These are phyloP conservation scores for Suhomyces yuchorum DNA, from an alignment of 1,139 yeast species.

Conservation along the genomic window DNA sequence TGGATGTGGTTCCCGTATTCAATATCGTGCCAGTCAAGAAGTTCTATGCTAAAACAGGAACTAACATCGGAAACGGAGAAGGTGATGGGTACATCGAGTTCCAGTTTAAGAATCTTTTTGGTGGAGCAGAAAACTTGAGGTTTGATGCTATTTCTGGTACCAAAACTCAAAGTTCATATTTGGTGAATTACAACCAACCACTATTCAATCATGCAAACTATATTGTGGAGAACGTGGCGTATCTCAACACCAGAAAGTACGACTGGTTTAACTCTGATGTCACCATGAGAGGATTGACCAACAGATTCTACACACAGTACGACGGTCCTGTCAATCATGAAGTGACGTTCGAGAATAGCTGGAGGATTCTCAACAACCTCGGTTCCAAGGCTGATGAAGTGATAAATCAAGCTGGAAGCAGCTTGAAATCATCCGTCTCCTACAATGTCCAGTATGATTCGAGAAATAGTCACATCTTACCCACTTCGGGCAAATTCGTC, in stretches of 20 bases:
- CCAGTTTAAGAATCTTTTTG: conserved; percentile 75
- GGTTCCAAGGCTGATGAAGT: conserved; percentile 38
- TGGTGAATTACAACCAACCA: conserved; percentile 67
- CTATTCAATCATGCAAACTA: conserved; percentile 52
- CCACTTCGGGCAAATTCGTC: conserved; percentile 57
- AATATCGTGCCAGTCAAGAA: conserved; percentile 61
- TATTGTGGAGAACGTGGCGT: conserved; percentile 56
- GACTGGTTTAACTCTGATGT: conserved; percentile 74
- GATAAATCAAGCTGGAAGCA: conserved; percentile 56
- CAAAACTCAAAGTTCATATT: conserved; percentile 72
- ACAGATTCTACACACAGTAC: conserved; percentile 46
- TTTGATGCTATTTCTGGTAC: conserved; percentile 82
- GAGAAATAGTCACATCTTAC: conserved; percentile 57
- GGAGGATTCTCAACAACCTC: conserved; percentile 59
- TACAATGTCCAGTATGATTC: conserved; percentile 57
- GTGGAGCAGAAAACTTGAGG: conserved; percentile 81
- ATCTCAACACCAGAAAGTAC: conserved; percentile 59
- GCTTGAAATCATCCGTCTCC: conserved; percentile 58
- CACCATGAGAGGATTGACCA: conserved; percentile 57
- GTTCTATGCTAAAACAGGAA: conserved; percentile 85
- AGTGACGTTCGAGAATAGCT: conserved; percentile 61
- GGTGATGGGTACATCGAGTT: conserved; percentile 88
- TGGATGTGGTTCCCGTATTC: conserved; percentile 58
- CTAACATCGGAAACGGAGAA: conserved; percentile 91
- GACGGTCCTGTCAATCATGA: conserved; percentile 50